Conservation (phyloP, 192 early-diverging fungal species). For the Cetraspora pellucida region DNA sequence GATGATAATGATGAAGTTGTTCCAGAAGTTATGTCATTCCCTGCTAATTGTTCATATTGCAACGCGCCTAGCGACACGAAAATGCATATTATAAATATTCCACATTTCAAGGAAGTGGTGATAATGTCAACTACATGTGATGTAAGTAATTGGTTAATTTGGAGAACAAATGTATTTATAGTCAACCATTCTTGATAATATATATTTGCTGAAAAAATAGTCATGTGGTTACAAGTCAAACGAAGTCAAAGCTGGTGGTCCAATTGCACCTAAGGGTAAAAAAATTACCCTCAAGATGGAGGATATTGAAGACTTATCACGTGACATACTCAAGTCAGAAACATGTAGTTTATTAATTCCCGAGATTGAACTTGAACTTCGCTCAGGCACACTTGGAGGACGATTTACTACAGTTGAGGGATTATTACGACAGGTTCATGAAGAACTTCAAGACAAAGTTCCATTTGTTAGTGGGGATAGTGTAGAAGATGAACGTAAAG, state of each 20-base stretch:
- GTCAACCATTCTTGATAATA: neutral
- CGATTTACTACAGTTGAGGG: conserved; percentile 97
- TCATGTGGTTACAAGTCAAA: conserved; percentile 92
- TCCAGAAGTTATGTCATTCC: conserved; percentile 80
- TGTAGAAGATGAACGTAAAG: conserved; percentile 50
- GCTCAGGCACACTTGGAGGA: conserved; percentile 88
- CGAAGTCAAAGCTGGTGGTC: conserved; percentile 94
- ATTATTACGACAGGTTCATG: conserved; percentile 83
- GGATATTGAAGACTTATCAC: conserved; percentile 84
- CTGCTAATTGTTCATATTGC: conserved; percentile 84
- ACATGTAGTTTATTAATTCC: conserved; percentile 89
- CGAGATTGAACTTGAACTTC: conserved; percentile 85
- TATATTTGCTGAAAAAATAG: neutral
- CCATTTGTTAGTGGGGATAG: conserved; percentile 80
- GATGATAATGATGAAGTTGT: conserved; percentile 61
- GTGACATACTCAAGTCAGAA: conserved; percentile 95
- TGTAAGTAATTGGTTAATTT: conserved; percentile 8
- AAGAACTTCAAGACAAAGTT: conserved; percentile 71
- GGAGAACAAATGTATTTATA: neutral
- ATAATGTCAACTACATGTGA: conserved; percentile 95
- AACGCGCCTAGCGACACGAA: conserved; percentile 77
- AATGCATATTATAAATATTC: conserved; percentile 90
- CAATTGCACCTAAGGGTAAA: conserved; percentile 76
- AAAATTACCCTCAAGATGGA: conserved; percentile 81
- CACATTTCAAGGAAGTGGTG: conserved; percentile 94